Percentiles rank a stretch among this genome's conserved stretches.
These are phyloP conservation scores for Mycosarcoma mackinlayi DNA, from an alignment of 1,284 basidiomycete genomes.

Conservation along the genomic window DNA sequence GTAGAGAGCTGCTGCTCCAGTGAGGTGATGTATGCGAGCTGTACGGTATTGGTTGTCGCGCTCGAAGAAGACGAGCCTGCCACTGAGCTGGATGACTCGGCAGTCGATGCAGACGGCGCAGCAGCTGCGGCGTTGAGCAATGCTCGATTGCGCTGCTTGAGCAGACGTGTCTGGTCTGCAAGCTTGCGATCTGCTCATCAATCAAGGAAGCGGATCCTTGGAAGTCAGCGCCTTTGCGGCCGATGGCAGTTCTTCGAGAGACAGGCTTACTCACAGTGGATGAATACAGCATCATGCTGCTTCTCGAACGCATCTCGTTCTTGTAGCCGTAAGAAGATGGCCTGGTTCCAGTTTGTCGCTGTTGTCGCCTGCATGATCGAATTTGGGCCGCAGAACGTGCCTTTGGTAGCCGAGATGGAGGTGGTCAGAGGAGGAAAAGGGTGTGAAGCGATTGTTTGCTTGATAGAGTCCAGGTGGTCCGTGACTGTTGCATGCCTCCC, in stretches of 20 bases:
- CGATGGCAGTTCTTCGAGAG: not conserved
- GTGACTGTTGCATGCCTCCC: no score
- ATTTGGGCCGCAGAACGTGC: no score
- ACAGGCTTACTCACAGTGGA: conserved; percentile 41
- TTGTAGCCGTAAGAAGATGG: conserved; percentile 50
- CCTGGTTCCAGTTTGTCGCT: conserved; percentile 51
- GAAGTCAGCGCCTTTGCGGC: conserved; percentile 1
- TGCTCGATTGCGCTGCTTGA: conserved; percentile 51
- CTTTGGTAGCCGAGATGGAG: no score
- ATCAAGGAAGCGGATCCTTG: no score
- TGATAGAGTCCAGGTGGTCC: no score
- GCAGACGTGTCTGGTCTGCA: conserved; percentile 38
- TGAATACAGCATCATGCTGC: conserved; percentile 47
- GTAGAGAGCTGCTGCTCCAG: conserved; percentile 92
- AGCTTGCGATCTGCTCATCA: conserved; percentile 41
- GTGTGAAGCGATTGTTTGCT: no score
- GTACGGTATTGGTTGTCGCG: conserved; percentile 75
- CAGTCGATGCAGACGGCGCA: conserved; percentile 18
- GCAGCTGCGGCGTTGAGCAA: conserved; percentile 43
- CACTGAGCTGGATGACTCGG: conserved; percentile 1
- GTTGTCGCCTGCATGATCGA: conserved; percentile 14
- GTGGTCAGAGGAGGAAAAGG: no score
- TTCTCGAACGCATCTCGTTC: conserved; percentile 57
- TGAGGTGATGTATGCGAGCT: conserved; percentile 85
- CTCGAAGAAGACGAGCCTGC: conserved; percentile 10